A percentile compares a stretch with the other conserved stretches of the same genome.
Conservation (phyloP, 179 eudicot species). For the Silene noctiflora region DNA sequence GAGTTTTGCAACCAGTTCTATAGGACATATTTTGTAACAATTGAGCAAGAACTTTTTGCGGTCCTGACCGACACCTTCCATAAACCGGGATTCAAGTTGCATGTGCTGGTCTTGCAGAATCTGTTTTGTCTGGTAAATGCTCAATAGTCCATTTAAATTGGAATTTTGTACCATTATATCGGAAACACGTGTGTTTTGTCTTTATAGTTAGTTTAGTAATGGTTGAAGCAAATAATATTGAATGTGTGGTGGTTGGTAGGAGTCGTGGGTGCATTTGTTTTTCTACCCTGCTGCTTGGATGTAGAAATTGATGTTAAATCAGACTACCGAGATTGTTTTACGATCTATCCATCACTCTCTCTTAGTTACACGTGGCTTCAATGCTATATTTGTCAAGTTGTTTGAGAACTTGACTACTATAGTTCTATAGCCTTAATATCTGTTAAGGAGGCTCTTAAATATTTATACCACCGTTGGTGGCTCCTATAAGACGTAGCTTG, state of each 20-base stretch:
- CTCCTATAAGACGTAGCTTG: not conserved
- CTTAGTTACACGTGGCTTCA: not conserved
- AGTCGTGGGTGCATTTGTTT: not conserved
- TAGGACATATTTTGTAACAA: constrained; percentile 72
- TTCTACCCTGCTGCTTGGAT: not conserved
- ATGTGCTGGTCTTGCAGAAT: constrained; percentile 85
- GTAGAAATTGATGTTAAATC: not conserved
- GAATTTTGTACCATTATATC: not conserved
- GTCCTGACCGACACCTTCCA: constrained; percentile 96
- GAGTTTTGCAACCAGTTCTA: constrained; percentile 87
- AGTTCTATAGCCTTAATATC: not conserved
- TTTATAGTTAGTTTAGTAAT: no score
- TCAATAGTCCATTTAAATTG: not conserved
- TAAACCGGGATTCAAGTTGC: constrained; percentile 97
- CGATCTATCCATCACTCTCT: not conserved
- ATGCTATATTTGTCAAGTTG: not conserved
- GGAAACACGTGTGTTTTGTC: no score
- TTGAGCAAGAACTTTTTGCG: constrained; percentile 98
- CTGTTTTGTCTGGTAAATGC: constrained; percentile 71
- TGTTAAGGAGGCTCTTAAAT: not conserved
- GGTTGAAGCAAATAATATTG: no score
- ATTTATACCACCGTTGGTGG: not conserved
- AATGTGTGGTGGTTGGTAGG: not conserved
- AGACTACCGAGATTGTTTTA: not conserved
- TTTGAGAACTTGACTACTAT: not conserved